Evolutionary conservation across 768 basidiomycete species (phyloP).

Genomic region (Mycena belliarum): DNA sequence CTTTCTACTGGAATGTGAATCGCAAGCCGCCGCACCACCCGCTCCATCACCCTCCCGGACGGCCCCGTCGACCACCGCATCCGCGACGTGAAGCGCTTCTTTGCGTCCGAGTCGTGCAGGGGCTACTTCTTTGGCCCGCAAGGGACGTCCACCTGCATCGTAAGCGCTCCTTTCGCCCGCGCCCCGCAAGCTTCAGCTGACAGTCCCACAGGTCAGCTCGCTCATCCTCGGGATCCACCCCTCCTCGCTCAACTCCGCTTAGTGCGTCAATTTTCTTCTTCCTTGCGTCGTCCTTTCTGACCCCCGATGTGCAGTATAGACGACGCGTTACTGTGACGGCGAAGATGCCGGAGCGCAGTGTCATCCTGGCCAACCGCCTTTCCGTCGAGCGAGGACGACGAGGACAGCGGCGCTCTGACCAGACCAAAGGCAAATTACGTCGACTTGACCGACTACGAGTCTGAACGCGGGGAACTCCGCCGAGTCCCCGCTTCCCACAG

Average conservation of each 20-base stretch:
- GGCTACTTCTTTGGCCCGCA: constrained; percentile 59
- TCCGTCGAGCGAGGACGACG: too few species aligned
- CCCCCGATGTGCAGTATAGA: constrained; percentile 24
- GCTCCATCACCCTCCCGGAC: constrained; percentile 31
- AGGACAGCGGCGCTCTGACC: too few species aligned
- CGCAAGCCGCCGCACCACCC: constrained; percentile 52
- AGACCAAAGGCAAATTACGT: too few species aligned
- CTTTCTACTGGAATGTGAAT: constrained; percentile 47
- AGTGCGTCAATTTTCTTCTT: constrained; percentile 35
- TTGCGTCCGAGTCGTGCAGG: constrained; percentile 60
- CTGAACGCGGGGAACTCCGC: too few species aligned
- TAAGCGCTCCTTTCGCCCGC: constrained; percentile 37
- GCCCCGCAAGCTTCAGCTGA: constrained; percentile 35
- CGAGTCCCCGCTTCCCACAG: background rate
- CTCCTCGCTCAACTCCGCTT: constrained; percentile 49
- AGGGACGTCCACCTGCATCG: constrained; percentile 51
- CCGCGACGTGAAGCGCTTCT: constrained; percentile 54
- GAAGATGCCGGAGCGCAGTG: constrained; percentile 32
- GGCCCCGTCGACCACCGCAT: constrained; percentile 50
- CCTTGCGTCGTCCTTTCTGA: background rate
- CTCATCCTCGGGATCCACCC: constrained; percentile 82
- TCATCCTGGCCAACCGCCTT: too few species aligned
- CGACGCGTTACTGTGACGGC: constrained; percentile 30
- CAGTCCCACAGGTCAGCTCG: constrained; percentile 52
- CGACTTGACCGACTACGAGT: too few species aligned